A percentile compares a stretch with the other conserved stretches of the same genome.
phyloP scores from a whole-genome alignment of 208 protist species.

The Acanthamoeba triangularis region DNA sequence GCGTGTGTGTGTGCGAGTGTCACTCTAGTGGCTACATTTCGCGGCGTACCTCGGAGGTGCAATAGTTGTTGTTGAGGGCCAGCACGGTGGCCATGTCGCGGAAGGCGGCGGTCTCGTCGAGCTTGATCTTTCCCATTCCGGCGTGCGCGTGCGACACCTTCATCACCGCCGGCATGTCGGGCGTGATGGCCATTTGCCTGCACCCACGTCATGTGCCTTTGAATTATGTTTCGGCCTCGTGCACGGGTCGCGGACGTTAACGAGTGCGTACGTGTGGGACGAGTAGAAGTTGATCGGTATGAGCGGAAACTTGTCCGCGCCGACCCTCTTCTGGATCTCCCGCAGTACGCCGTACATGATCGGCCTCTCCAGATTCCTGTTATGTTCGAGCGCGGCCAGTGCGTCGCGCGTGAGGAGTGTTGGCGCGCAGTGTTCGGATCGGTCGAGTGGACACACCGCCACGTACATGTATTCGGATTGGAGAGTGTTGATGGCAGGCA shows the following conservation, averaged over 20 bases:
- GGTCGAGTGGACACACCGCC: neutral
- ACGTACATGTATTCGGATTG: slow-evolving; percentile 65
- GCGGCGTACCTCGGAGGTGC: slow-evolving; percentile 4
- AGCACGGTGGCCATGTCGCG: slow-evolving; percentile 58
- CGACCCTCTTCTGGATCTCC: slow-evolving; percentile 36
- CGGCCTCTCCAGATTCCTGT: neutral
- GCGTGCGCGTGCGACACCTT: slow-evolving; percentile 70
- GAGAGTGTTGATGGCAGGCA: slow-evolving; percentile 62
- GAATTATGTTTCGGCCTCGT: no score
- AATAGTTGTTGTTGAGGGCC: slow-evolving; percentile 56
- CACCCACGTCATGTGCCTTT: neutral
- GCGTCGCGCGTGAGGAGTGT: neutral
- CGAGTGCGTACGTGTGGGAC: neutral
- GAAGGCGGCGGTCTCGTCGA: slow-evolving; percentile 25
- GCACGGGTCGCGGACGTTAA: no score
- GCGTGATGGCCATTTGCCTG: slow-evolving; percentile 69
- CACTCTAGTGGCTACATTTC: neutral
- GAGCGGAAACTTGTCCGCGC: slow-evolving; percentile 64
- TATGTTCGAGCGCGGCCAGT: no score
- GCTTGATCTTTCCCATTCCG: slow-evolving; percentile 56
- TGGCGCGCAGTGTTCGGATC: neutral
- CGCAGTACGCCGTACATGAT: slow-evolving; percentile 54
- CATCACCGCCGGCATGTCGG: slow-evolving; percentile 41
- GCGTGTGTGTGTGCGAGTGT: neutral
- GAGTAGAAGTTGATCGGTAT: slow-evolving; percentile 59